Evolutionary conservation across 805 yeast genomes (phyloP).

Genomic region (Debaryomyces hansenii): DNA sequence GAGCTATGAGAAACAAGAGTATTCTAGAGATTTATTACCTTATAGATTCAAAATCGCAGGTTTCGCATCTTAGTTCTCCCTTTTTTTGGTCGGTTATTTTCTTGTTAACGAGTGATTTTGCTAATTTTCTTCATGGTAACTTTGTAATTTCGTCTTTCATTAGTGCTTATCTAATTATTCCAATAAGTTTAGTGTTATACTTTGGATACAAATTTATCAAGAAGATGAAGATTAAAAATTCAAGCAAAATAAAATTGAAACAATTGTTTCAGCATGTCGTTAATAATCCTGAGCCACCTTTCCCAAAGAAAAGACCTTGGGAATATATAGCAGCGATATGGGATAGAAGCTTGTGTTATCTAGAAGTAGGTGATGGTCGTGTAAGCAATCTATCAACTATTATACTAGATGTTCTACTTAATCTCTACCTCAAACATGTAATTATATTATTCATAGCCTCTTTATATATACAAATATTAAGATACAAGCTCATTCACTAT

Average conservation of each 20-base stretch:
- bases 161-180: slow-evolving; percentile 19
- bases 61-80: slow-evolving; percentile 6
- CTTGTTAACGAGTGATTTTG: slow-evolving; percentile 35
- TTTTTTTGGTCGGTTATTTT: slow-evolving; percentile 19
- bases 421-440: too few species aligned
- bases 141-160: slow-evolving; percentile 22
- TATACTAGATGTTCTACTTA: too few species aligned
- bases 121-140: slow-evolving; percentile 23
- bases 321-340: slow-evolving; percentile 24
- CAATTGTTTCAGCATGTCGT: slow-evolving; percentile 23
- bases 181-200: slow-evolving; percentile 26
- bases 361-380: too few species aligned
- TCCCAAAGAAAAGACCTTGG: slow-evolving; percentile 7
- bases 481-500: too few species aligned
- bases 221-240: slow-evolving; percentile 38
- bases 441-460: too few species aligned
- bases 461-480: too few species aligned
- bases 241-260: slow-evolving; percentile 15
- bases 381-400: too few species aligned
- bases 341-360: too few species aligned
- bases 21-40: slow-evolving; percentile 30
- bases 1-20: slow-evolving; percentile 41
- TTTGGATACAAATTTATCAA: slow-evolving; percentile 16
- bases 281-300: slow-evolving; percentile 29
- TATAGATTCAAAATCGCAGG: slow-evolving; percentile 21